Evolutionary conservation across 805 yeast species (phyloP), one percentile per base, ranked within the genome.

Genomic region (Metschnikowia lochheadii): DNA sequence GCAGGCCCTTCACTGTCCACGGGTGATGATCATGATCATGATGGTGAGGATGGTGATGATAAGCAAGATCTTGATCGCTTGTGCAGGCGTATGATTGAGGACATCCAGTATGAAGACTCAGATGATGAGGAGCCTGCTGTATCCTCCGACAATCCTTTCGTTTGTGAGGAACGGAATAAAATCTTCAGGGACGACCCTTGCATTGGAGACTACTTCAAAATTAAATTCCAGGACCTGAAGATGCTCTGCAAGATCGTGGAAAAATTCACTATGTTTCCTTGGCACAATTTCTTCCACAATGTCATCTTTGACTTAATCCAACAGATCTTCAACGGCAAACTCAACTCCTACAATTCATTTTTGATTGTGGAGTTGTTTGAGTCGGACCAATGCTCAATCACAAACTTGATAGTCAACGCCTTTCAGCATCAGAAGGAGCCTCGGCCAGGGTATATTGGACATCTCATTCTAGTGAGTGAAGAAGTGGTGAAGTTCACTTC

Each of bases 271-370:
- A 73, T 78, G 53, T 89, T 84, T 67, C 97, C 98, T 6, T 94
- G 98, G 98, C 94, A 94, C 66, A 94, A 94, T 64, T 94, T 94
- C 63, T 79, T 94, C 75, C 99, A 94, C 68, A 94, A 92, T 63
- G 99, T 94, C 51, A 96, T 94, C 7, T 94, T 92, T 75, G 99
- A 94, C 69, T 82, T 94, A 54, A 85, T 94, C 32, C 99, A 94
- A 67, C 99, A 94, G 66, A 83, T 94, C 17, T 80, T 94, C 65
- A 90, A 89, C 66, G 98, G 97, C 76, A 92, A 88, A 56, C 80
- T 85, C 52, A 92, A 96, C 13, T 91, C 86, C 61, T 92, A 91
- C 69, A 84, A 86, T 55, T 90, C 77, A 2, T 73, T 73, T 49
- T 62, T 73, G 48, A 73, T 73, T 41, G 68, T 63, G 33, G 65